Percentiles rank a stretch among this genome's conserved stretches.
Evolutionary conservation across 2,329 filamentous ascomycete species (phyloP).

Genomic region (Fonsecaea erecta): DNA sequence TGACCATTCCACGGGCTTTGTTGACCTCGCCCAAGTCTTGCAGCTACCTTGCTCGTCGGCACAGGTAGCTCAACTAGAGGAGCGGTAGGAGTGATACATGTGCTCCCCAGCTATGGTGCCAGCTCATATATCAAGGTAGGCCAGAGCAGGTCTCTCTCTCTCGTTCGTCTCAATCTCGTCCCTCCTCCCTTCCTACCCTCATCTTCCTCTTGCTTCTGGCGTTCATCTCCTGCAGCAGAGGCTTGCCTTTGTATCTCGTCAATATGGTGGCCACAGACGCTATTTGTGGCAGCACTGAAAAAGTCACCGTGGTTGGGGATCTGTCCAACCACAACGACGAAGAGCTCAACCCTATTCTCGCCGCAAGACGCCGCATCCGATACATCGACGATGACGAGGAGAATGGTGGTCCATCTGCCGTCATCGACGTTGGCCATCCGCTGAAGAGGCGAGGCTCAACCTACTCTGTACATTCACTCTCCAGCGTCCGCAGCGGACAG

Average conservation of each 20-base stretch:
- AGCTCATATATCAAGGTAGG: constrained; percentile 12
- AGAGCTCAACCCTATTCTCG: constrained; percentile 25
- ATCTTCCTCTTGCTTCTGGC: not conserved
- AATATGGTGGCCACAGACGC: not conserved
- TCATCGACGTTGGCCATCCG: constrained; percentile 15
- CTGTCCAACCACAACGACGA: constrained; percentile 16
- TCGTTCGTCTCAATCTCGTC: not conserved
- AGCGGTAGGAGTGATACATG: not conserved
- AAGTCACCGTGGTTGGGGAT: not conserved
- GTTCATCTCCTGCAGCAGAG: not conserved
- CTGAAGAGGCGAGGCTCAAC: constrained; percentile 25
- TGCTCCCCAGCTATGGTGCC: not conserved
- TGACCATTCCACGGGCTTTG: not conserved
- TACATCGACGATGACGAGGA: constrained; percentile 35
- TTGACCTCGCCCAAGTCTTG: constrained; percentile 4
- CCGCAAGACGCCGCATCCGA: constrained; percentile 34
- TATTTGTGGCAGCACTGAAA: not conserved
- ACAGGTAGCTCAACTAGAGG: constrained; percentile 7
- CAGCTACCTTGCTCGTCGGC: constrained; percentile 1
- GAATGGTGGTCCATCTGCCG: constrained; percentile 14
- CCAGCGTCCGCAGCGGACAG: constrained; percentile 31
- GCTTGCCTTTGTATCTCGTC: constrained; percentile 1
- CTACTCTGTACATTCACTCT: constrained; percentile 31
- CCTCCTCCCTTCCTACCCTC: not conserved
- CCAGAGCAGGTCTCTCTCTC: not conserved